Base-by-base conservation (phyloP, 306 rosid genomes). In the Adenanthera pavonina region DNA sequence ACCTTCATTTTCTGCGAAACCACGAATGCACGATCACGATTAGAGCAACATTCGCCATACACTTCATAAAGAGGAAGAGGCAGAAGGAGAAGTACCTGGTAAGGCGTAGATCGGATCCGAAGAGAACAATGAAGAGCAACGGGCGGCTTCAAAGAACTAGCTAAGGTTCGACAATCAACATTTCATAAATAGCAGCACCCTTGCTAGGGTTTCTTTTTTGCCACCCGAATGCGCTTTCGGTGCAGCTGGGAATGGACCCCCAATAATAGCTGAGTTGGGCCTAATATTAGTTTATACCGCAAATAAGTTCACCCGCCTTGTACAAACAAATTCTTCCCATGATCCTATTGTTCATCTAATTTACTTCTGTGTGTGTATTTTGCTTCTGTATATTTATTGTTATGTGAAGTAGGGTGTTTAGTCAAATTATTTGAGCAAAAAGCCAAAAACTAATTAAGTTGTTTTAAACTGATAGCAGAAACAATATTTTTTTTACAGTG, bases 1-100 rank as follows among this genome's bases (percentile, higher is more conserved):
- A 87, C 90, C 92, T 91, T 91, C 94, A 91, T 91, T 73, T 87
- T 81, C 84, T 65, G 75, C 51, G 0, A 71, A 74, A 51, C 44
- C 77, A 38, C 34, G 7, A 15, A 49, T 5, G 30, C 34, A 64
- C 16, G 1, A 69, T 69, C 74, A 46, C 17, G 20, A 69, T 19
- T 20, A 46, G 74, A 8, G n/a, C 53, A 12, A 8, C 40, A 46
- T 44, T 69, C 8, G 1, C 7, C 35, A 10, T 68, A 1, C 12
- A 4, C 34, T 67, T 12, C 47, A 36, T 12, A 38, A 9, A 35
- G 5, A 62, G 2, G 25, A 6, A 4, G 1, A 52, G 8, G 9
- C 25, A 35, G 35, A 16, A 4, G 20, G 11, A 16, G 48, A 47
- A 3, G 16, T 69, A 75, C 74, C 81, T 73, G 56, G 9, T 48